Evolutionary conservation across 140 eudicot species (phyloP).

Genomic region (Anethum foeniculum): DNA sequence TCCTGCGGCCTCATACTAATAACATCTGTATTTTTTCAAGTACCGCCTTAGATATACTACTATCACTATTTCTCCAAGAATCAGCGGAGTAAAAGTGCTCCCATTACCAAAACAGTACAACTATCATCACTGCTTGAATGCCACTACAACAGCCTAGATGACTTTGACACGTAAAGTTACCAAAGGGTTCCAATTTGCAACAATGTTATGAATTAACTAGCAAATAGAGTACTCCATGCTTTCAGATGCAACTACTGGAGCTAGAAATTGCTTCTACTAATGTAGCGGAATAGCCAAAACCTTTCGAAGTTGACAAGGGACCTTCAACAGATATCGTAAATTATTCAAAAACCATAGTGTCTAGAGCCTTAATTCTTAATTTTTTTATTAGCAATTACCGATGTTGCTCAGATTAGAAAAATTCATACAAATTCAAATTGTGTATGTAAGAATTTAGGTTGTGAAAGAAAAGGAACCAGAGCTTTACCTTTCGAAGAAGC

Average conservation of each 20-base stretch:
- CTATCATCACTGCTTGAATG: not conserved
- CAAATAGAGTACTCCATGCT: not conserved
- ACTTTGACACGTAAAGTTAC: not conserved
- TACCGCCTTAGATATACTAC: not conserved
- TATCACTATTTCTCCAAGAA: not conserved
- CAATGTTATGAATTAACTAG: not conserved
- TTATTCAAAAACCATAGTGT: not conserved
- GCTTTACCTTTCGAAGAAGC: constrained; percentile 43
- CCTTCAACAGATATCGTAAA: not conserved
- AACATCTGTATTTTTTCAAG: not conserved
- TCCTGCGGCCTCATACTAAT: not conserved
- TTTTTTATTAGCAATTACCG: not conserved
- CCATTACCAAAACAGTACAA: not conserved
- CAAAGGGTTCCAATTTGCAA: not conserved
- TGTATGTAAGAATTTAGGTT: not conserved
- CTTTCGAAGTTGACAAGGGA: not conserved
- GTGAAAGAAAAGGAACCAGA: not conserved
- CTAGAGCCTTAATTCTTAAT: not conserved
- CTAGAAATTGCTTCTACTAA: not conserved
- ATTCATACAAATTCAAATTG: not conserved
- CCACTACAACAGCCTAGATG: not conserved
- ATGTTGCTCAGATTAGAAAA: not conserved
- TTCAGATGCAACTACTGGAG: not conserved
- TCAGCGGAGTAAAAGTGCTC: not conserved
- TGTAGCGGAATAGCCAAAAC: not conserved